Percentiles rank a stretch among this genome's conserved stretches.
These are phyloP conservation scores for Collybia sordida DNA, from an alignment of 768 basidiomycete species.

Conservation along the genomic window DNA sequence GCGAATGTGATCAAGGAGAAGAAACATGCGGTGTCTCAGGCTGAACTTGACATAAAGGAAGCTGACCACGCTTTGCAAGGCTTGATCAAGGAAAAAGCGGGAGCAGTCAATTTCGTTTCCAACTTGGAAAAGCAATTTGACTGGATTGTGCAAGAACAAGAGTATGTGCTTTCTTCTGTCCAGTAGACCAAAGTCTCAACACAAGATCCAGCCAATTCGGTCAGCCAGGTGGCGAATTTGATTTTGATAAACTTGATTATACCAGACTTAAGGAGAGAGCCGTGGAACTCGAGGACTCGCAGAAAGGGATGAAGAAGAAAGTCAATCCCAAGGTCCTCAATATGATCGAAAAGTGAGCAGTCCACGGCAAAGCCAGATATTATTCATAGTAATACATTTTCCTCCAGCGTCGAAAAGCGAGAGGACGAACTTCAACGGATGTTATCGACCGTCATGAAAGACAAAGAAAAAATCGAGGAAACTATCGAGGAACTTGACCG, in stretches of 20 bases:
- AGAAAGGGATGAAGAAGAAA: slow-evolving; percentile 91
- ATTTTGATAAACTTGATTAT: slow-evolving; percentile 72
- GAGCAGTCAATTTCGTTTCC: slow-evolving; percentile 48
- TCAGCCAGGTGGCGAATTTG: slow-evolving; percentile 75
- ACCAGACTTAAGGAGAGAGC: slow-evolving; percentile 58
- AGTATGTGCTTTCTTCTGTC: slow-evolving; percentile 47
- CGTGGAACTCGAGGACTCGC: slow-evolving; percentile 70
- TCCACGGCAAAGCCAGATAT: background rate
- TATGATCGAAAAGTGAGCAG: slow-evolving; percentile 86
- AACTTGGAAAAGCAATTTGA: slow-evolving; percentile 79
- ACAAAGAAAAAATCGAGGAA: slow-evolving; percentile 93
- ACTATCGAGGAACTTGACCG: slow-evolving; percentile 92
- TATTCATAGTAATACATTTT: background rate
- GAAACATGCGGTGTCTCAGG: slow-evolving; percentile 66
- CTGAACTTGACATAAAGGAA: slow-evolving; percentile 63
- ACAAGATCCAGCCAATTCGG: slow-evolving; percentile 70
- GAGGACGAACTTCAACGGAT: slow-evolving; percentile 87
- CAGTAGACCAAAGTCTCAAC: background rate
- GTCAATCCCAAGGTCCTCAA: slow-evolving; percentile 94
- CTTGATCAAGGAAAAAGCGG: slow-evolving; percentile 63
- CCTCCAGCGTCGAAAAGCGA: slow-evolving; percentile 84
- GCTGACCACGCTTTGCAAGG: slow-evolving; percentile 68
- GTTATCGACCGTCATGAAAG: slow-evolving; percentile 82
- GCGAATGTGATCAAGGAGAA: slow-evolving; percentile 81
- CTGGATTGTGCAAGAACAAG: slow-evolving; percentile 88